Percentiles rank a stretch among this genome's conserved stretches.
Evolutionary conservation across 2,329 filamentous ascomycete species (phyloP).

Genomic region (Drechslerella stenobrocha): DNA sequence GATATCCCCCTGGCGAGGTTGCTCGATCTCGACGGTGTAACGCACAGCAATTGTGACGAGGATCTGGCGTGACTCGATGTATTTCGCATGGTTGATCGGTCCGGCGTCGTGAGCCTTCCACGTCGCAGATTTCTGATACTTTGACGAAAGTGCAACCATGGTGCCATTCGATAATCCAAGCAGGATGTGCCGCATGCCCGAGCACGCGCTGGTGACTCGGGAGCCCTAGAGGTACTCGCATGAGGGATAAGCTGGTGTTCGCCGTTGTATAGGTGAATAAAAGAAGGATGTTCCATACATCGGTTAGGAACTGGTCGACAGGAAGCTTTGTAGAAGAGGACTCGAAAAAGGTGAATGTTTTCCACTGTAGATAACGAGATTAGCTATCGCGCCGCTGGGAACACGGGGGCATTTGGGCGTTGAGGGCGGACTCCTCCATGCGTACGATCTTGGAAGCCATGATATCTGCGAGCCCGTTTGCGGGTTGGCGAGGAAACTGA

Average conservation of each 20-base stretch:
- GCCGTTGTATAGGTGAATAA: no score
- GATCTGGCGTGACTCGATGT: slow-evolving; percentile 80
- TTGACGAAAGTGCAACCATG: slow-evolving; percentile 71
- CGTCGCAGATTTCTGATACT: slow-evolving; percentile 20
- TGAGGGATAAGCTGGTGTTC: slow-evolving; percentile 8
- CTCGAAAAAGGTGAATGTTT: slow-evolving; percentile 99
- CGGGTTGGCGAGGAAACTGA: neutral
- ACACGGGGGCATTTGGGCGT: neutral
- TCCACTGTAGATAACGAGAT: slow-evolving; percentile 69
- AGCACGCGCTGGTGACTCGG: slow-evolving; percentile 79
- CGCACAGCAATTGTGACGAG: slow-evolving; percentile 61
- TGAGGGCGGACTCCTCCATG: neutral
- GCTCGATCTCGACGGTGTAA: slow-evolving; percentile 73
- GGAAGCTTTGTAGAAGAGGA: slow-evolving; percentile 78
- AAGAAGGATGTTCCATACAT: slow-evolving; percentile 69
- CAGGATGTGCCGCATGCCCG: slow-evolving; percentile 86
- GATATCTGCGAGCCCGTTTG: slow-evolving; percentile 1
- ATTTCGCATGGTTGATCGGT: slow-evolving; percentile 81
- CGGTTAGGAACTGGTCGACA: slow-evolving; percentile 68
- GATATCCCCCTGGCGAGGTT: slow-evolving; percentile 80
- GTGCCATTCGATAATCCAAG: slow-evolving; percentile 81
- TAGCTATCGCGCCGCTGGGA: slow-evolving; percentile 6
- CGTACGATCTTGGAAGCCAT: slow-evolving; percentile 45
- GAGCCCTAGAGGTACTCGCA: slow-evolving; percentile 55
- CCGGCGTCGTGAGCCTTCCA: slow-evolving; percentile 61